These are phyloP conservation scores for Xerocomellus amylosporus DNA, from an alignment of 768 basidiomycete genomes.

Conservation along the genomic window DNA sequence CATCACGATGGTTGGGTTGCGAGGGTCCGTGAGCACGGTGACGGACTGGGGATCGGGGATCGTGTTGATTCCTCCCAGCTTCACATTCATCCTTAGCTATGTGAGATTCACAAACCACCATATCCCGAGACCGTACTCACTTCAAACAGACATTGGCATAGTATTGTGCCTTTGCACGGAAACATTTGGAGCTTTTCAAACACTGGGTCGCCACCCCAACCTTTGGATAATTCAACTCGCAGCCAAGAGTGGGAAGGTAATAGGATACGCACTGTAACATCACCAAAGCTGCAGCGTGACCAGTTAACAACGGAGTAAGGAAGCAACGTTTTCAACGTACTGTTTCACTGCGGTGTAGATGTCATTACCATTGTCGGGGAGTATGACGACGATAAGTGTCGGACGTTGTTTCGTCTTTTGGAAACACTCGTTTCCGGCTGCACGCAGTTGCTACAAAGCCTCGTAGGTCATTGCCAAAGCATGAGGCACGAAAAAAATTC, in stretches of 20 bases:
- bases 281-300: constrained; percentile 58
- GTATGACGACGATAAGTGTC: constrained; percentile 59
- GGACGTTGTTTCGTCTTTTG: constrained; percentile 44
- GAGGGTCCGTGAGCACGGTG: constrained; percentile 60
- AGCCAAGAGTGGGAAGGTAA: neutral
- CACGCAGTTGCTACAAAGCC: constrained; percentile 43
- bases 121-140: constrained; percentile 40
- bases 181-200: constrained; percentile 64
- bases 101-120: neutral
- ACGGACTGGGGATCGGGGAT: constrained; percentile 70
- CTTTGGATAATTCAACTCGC: constrained; percentile 30
- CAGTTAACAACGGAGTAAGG: neutral
- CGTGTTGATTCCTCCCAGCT: constrained; percentile 80
- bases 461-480: neutral
- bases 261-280: constrained; percentile 45
- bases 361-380: constrained; percentile 74
- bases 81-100: constrained; percentile 67
- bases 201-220: constrained; percentile 80
- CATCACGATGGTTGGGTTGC: constrained; percentile 77
- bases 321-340: constrained; percentile 41
- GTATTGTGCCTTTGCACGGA: constrained; percentile 68
- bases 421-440: constrained; percentile 47
- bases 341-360: constrained; percentile 78
- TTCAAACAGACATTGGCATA: constrained; percentile 80
- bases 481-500: constrained; percentile 6